Conservation (phyloP, 1,284 basidiomycete genomes). For the Mixia osmundae region DNA sequence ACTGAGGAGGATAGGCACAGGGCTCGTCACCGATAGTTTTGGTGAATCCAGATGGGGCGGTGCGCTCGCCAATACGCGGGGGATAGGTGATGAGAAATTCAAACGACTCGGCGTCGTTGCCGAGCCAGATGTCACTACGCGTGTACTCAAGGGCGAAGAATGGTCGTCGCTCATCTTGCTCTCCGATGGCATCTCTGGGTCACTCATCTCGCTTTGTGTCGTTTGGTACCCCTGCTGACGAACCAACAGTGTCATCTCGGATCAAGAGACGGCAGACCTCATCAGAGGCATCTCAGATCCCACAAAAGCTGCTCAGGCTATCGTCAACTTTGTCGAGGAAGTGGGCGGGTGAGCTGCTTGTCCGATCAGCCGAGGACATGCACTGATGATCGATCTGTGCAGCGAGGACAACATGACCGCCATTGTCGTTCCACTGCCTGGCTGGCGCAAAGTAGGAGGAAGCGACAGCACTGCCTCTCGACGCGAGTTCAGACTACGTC, state of each 20-base stretch:
- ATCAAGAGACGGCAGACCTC: slow-evolving; percentile 84
- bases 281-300: slow-evolving; percentile 49
- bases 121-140: slow-evolving; percentile 44
- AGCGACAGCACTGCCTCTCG: slow-evolving; percentile 57
- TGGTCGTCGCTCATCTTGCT: slow-evolving; percentile 17
- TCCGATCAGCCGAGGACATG: too few relatives aligned
- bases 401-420: slow-evolving; percentile 80
- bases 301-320: slow-evolving; percentile 50
- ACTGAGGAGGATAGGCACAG: slow-evolving; percentile 57
- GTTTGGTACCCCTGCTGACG: too few relatives aligned
- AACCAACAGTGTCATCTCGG: slow-evolving; percentile 62
- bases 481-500: slow-evolving; percentile 49
- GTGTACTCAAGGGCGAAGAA: slow-evolving; percentile 6
- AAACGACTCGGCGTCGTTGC: slow-evolving; percentile 80
- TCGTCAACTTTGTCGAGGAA: slow-evolving; percentile 72
- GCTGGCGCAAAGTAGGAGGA: slow-evolving; percentile 63
- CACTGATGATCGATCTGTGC: slow-evolving; percentile 15
- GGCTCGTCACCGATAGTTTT: slow-evolving; percentile 78
- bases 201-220: too few relatives aligned
- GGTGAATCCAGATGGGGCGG: slow-evolving; percentile 95
- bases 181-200: slow-evolving; percentile 68
- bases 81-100: slow-evolving; percentile 75
- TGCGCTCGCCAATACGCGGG: slow-evolving; percentile 73
- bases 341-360: slow-evolving; percentile 28
- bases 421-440: slow-evolving; percentile 73